phyloP scores from a whole-genome alignment of 768 basidiomycete species.

The Thelephora aurantiotincta region DNA sequence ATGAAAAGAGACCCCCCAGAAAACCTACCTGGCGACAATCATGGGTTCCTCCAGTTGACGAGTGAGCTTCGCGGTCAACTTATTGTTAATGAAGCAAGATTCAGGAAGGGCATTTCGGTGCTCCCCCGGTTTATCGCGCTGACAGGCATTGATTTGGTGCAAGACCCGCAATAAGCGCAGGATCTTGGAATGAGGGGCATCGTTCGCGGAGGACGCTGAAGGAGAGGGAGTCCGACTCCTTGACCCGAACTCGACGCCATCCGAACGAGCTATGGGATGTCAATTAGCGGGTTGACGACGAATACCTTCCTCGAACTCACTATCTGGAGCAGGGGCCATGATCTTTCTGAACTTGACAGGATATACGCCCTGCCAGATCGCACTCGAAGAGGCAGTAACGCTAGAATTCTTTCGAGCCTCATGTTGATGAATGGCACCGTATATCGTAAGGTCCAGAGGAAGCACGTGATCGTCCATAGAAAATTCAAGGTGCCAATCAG shows the following conservation, averaged over 20 bases:
- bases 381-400: conserved; percentile 38
- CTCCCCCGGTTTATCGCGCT: conserved; percentile 35
- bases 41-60: conserved; percentile 95
- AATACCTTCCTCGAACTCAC: conserved; percentile 23
- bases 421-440: conserved; percentile 91
- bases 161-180: conserved; percentile 80
- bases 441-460: conserved; percentile 83
- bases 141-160: conserved; percentile 67
- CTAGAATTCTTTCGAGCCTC: conserved; percentile 67
- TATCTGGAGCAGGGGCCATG: conserved; percentile 58
- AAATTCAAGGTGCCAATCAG: conserved; percentile 96
- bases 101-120: conserved; percentile 55
- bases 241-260: conserved; percentile 28
- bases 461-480: conserved; percentile 80
- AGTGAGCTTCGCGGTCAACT: conserved; percentile 93
- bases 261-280: conserved; percentile 17
- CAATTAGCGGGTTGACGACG: background rate
- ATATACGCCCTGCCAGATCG: conserved; percentile 85
- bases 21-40: conserved; percentile 86
- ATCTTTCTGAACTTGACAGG: conserved; percentile 92
- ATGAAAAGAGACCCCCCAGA: background rate
- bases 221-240: conserved; percentile 52
- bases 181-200: conserved; percentile 80
- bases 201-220: conserved; percentile 64
- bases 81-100: conserved; percentile 91